A percentile compares a stretch with the other conserved stretches of the same genome.
These are phyloP conservation scores for Hygrophoropsis aurantiaca DNA, from an alignment of 768 basidiomycete genomes.

Conservation along the genomic window DNA sequence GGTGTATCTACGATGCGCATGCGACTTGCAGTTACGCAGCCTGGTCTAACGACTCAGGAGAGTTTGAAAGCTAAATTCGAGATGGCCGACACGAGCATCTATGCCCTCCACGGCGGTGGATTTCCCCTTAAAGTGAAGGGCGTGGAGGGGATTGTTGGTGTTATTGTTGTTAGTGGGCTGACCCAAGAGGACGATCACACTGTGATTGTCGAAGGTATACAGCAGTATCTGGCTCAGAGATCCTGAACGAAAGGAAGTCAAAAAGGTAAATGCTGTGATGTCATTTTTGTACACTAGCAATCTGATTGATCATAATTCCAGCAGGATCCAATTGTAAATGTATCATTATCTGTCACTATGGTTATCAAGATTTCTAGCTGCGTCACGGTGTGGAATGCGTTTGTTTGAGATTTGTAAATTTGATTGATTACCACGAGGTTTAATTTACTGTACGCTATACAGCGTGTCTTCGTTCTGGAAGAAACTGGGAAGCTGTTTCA, in stretches of 20 bases:
- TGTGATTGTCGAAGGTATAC: slow-evolving; percentile 28
- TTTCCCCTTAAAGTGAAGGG: slow-evolving; percentile 32
- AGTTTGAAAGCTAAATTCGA: slow-evolving; percentile 17
- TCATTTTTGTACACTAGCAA: neutral
- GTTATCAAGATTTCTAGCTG: too few relatives aligned
- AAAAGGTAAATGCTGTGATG: neutral
- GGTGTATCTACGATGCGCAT: slow-evolving; percentile 25
- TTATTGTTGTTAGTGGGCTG: slow-evolving; percentile 36
- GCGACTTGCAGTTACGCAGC: slow-evolving; percentile 11
- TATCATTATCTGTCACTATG: too few relatives aligned
- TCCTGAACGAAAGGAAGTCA: neutral
- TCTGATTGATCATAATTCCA: neutral
- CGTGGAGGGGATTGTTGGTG: slow-evolving; percentile 34
- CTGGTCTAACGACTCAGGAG: slow-evolving; percentile 4
- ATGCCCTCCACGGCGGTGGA: slow-evolving; percentile 32
- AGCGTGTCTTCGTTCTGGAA: too few relatives aligned
- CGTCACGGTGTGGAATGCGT: too few relatives aligned
- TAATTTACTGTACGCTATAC: too few relatives aligned
- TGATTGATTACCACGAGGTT: too few relatives aligned
- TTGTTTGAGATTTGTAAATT: too few relatives aligned
- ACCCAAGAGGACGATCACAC: slow-evolving; percentile 29
- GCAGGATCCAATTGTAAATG: too few relatives aligned
- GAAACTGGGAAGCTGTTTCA: too few relatives aligned
- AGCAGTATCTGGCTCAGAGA: slow-evolving; percentile 19
- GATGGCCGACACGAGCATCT: slow-evolving; percentile 26